A percentile compares a stretch with the other conserved stretches of the same genome.
These are phyloP conservation scores for Cladophialophora chaetospira DNA, from an alignment of 2,329 filamentous ascomycete genomes.

Conservation along the genomic window DNA sequence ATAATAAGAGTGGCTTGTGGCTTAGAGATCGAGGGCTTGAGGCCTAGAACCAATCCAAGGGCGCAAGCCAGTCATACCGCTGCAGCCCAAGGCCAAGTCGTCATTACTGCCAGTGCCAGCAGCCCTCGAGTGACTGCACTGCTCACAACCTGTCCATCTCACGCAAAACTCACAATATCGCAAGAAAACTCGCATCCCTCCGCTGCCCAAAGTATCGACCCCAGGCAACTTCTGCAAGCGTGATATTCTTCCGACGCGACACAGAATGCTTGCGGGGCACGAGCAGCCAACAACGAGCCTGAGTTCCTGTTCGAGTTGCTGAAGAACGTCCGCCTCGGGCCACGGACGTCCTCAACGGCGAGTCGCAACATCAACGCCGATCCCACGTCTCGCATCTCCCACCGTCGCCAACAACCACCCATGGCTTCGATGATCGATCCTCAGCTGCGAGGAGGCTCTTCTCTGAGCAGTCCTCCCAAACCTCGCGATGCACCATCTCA, in stretches of 20 bases:
- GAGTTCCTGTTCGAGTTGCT: background rate
- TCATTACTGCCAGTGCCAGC: background rate
- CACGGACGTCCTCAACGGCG: constrained; percentile 22
- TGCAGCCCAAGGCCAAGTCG: background rate
- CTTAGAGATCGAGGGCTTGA: background rate
- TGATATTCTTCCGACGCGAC: constrained; percentile 2
- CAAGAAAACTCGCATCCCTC: background rate
- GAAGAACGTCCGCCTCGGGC: constrained; percentile 14
- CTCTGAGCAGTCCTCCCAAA: constrained; percentile 28
- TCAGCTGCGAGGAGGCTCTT: constrained; percentile 23
- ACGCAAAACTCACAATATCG: background rate
- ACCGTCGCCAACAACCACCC: constrained; percentile 15
- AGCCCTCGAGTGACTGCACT: background rate
- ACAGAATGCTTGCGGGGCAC: constrained; percentile 9
- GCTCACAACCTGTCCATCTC: background rate
- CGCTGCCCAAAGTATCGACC: too few species aligned
- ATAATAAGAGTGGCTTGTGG: background rate
- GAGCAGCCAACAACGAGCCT: background rate
- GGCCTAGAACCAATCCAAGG: constrained; percentile 4
- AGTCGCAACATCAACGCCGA: constrained; percentile 20
- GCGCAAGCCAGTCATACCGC: background rate
- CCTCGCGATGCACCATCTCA: constrained; percentile 25
- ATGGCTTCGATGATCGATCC: constrained; percentile 22
- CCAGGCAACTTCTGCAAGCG: background rate
- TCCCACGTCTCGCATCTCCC: constrained; percentile 12